Conservation (phyloP, 148 eudicot species). For the Dysphania ambrosioides region DNA sequence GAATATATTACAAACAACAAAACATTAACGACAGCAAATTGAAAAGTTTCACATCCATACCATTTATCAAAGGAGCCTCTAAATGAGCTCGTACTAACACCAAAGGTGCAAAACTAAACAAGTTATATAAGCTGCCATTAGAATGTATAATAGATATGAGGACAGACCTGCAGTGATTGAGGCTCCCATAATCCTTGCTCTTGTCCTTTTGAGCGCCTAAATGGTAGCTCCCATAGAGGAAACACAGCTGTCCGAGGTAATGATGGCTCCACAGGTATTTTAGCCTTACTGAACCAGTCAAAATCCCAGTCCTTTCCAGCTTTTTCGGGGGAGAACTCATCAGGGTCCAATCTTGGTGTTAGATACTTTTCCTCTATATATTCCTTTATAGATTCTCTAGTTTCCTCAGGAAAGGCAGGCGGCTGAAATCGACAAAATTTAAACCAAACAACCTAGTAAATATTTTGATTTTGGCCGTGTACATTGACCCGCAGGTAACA, state of each 20-base stretch:
- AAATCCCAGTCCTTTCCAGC: conserved; percentile 93
- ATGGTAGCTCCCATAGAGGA: conserved; percentile 90
- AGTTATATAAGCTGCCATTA: not conserved
- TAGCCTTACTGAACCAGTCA: conserved; percentile 87
- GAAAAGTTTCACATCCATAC: not conserved
- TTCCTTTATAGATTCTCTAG: conserved; percentile 63
- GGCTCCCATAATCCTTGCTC: conserved; percentile 72
- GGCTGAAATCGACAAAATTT: conserved; percentile 48
- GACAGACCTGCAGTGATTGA: conserved; percentile 65
- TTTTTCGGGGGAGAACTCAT: conserved; percentile 80
- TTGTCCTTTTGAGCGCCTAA: conserved; percentile 50
- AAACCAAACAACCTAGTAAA: not conserved
- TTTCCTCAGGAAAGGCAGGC: conserved; percentile 87
- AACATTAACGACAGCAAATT: not conserved
- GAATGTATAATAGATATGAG: not conserved
- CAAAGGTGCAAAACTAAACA: conserved; percentile 8
- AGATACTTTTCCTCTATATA: conserved; percentile 75
- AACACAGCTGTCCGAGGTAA: conserved; percentile 70
- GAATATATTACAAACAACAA: conserved; percentile 16
- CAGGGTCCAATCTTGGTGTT: conserved; percentile 73
- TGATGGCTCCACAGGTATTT: conserved; percentile 69
- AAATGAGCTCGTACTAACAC: not conserved
- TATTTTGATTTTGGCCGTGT: conserved; percentile 7
- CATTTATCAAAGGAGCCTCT: not conserved
- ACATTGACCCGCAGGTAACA: no score